Conservation (phyloP, 768 basidiomycete species). For the Auricularia cornea region DNA sequence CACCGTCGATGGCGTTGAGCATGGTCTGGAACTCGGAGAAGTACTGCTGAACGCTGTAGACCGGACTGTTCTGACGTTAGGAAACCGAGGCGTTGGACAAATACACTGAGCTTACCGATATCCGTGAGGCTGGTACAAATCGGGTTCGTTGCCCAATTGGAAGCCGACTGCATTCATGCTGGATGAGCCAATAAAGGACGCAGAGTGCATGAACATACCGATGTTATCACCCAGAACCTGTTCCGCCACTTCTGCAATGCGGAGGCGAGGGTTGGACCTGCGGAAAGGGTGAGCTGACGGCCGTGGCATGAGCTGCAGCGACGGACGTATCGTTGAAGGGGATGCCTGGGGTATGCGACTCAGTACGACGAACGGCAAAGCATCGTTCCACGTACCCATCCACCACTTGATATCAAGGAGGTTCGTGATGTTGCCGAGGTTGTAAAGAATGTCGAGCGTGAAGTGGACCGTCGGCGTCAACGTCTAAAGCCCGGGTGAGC, state of each 20-base stretch:
- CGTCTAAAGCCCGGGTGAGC: slow-evolving; percentile 40
- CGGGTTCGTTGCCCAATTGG: slow-evolving; percentile 1
- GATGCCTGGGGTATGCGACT: slow-evolving; percentile 28
- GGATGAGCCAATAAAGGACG: background rate
- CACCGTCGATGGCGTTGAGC: slow-evolving; percentile 34
- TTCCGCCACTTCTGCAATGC: slow-evolving; percentile 28
- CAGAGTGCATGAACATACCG: background rate
- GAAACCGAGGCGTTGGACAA: no score
- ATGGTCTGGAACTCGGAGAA: slow-evolving; percentile 43
- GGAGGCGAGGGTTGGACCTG: slow-evolving; percentile 33
- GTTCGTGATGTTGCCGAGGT: slow-evolving; percentile 50
- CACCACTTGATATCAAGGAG: slow-evolving; percentile 61
- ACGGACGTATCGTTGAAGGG: slow-evolving; percentile 56
- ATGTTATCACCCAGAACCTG: slow-evolving; percentile 23
- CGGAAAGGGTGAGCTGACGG: no score
- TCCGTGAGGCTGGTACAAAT: background rate
- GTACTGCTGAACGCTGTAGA: slow-evolving; percentile 33
- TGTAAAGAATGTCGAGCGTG: slow-evolving; percentile 57
- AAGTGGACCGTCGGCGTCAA: slow-evolving; percentile 62
- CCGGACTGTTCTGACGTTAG: background rate
- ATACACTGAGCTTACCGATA: background rate
- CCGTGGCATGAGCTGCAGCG: background rate
- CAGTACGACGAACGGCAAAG: slow-evolving; percentile 5
- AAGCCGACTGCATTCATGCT: slow-evolving; percentile 9
- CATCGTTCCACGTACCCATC: slow-evolving; percentile 37